Base-by-base conservation (phyloP, 345 rosid species). In the Rhodamnia rubescens region DNA sequence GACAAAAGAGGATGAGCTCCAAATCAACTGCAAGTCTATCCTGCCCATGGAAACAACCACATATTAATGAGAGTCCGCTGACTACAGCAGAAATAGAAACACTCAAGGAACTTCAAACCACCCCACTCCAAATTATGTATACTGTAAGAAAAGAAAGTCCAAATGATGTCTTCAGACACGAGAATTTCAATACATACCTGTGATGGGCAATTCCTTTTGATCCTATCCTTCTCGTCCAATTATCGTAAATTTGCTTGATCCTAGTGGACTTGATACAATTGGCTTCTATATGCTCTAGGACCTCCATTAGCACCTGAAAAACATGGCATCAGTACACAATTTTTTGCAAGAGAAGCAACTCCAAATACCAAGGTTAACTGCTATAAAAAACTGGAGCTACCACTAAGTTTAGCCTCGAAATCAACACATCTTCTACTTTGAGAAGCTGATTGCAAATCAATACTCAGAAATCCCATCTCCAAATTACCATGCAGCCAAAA, bases 201-300 rank as follows among this genome's bases (percentile, higher is more conserved):
- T 69, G 87, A 85, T 74, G 86, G 74, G 61, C 83, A 85, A 50
- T 85, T 88, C 78, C 42, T 88, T 59, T 82, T 51, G 89, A 85
- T 61, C 91, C 93, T 85, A 90, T 93, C 92, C 93, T 91, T 85
- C 92, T 85, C 89, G 91, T 93, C 98, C 98, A 95, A 85, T 90
- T 91, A 88, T 93, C 95, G 83, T 90, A 97, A 13, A 92, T 87
- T 82, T 85, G 69, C 74, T 86, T 87, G 86, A 97, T 89, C 84
- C 90, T 89, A 13, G 56, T 84, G 14, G 89, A 69, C 55, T 88
- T 88, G 51, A 88, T 69, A 29, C 56, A 49, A 11, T 85, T 89
- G 83, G 87, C 83, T 40, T 89, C 86, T 61, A 91, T 84, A 88
- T 84, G 95, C 84, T 89, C 88, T 26, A 94, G 87, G 83, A 95